phyloP scores from a whole-genome alignment of 345 rosid species.

The Streptanthus diversifolius region DNA sequence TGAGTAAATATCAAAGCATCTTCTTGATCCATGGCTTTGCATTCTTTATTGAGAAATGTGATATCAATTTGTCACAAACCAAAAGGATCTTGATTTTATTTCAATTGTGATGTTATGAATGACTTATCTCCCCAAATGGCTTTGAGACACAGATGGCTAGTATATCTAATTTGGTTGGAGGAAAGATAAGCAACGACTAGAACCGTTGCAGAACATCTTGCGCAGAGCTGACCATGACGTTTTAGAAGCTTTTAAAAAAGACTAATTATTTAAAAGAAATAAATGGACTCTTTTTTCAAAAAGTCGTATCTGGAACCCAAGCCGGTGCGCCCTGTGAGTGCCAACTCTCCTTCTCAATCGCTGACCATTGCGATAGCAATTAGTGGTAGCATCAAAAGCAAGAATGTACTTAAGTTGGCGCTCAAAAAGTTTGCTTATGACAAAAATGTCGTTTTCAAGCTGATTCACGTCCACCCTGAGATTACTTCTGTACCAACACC shows the following conservation, averaged over 20 bases:
- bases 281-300: slow-evolving; percentile 24
- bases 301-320: neutral
- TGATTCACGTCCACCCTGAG: slow-evolving; percentile 59
- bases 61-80: neutral
- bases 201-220: neutral
- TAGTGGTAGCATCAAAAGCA: slow-evolving; percentile 57
- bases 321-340: neutral
- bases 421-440: slow-evolving; percentile 50
- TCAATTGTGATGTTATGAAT: neutral
- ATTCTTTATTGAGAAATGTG: neutral
- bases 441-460: slow-evolving; percentile 48
- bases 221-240: neutral
- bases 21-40: neutral
- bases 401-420: slow-evolving; percentile 46
- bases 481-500: slow-evolving; percentile 69
- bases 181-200: neutral
- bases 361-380: slow-evolving; percentile 54
- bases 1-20: neutral
- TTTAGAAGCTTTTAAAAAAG: neutral
- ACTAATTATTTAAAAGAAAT: neutral
- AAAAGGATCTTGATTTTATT: neutral
- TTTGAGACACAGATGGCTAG: neutral
- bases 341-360: slow-evolving; percentile 12
- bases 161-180: neutral
- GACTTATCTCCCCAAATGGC: neutral